Conservation (phyloP, 345 rosid species). For the Eucalyptus fibrosa region DNA sequence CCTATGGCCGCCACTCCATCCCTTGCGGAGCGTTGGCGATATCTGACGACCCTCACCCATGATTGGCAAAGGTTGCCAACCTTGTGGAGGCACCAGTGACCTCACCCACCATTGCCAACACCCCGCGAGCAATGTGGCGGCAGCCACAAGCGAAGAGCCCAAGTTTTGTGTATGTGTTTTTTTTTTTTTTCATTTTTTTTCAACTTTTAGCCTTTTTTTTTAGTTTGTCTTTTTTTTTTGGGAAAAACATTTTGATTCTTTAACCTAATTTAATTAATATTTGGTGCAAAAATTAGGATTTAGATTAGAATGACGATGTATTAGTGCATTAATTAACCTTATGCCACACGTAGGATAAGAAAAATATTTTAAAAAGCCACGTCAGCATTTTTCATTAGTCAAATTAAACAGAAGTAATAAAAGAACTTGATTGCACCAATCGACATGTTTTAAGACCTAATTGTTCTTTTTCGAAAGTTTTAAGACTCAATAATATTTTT, state of each 20-base stretch:
- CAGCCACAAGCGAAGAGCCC: not conserved
- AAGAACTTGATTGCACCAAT: too few species aligned
- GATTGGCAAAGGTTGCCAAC: not conserved
- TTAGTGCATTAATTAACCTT: not conserved
- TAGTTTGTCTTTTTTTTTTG: too few species aligned
- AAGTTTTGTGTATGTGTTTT: too few species aligned
- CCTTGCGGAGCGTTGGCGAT: rapidly evolving
- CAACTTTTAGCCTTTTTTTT: too few species aligned
- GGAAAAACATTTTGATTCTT: too few species aligned
- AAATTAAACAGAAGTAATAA: rapidly evolving
- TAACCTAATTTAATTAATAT: too few species aligned
- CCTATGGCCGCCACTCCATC: not conserved
- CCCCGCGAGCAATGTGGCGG: not conserved
- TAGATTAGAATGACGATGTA: not conserved
- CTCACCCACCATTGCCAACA: rapidly evolving
- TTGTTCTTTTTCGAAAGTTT: too few species aligned
- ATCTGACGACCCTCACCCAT: rapidly evolving
- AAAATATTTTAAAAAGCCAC: not conserved
- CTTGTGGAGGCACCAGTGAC: rapidly evolving
- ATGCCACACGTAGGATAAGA: not conserved
- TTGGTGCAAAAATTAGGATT: too few species aligned
- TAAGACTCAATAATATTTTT: too few species aligned
- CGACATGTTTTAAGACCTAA: too few species aligned
- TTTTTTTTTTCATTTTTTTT: too few species aligned
- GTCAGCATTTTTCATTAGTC: too few species aligned